A percentile compares a stretch with the other conserved stretches of the same genome.
Evolutionary conservation across 306 rosid genomes (phyloP).

Genomic region (Cicer pinnatifidum): DNA sequence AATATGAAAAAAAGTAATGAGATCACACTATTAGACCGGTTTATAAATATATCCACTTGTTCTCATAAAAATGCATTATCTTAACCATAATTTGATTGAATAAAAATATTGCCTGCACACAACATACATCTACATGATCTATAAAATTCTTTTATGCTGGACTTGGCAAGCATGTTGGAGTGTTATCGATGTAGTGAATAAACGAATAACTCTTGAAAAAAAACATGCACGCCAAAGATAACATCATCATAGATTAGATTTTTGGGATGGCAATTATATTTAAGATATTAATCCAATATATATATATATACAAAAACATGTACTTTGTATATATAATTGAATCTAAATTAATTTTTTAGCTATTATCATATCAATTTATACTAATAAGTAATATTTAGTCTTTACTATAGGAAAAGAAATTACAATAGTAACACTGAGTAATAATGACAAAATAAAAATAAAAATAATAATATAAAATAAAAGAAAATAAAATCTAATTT

Average conservation of each 20-base stretch:
- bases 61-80: slow-evolving; percentile 24
- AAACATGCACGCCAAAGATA: slow-evolving; percentile 38
- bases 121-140: slow-evolving; percentile 4
- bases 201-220: slow-evolving; percentile 20
- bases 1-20: neutral
- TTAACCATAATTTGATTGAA: slow-evolving; percentile 12
- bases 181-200: slow-evolving; percentile 24
- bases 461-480: too few species aligned
- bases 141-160: slow-evolving; percentile 3
- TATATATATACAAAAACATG: too few species aligned
- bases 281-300: too few species aligned
- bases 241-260: neutral
- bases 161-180: slow-evolving; percentile 14
- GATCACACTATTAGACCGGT: neutral
- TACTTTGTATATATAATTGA: too few species aligned
- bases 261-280: too few species aligned
- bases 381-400: too few species aligned
- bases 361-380: too few species aligned
- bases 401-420: too few species aligned
- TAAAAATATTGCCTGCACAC: slow-evolving; percentile 24
- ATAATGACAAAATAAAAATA: too few species aligned
- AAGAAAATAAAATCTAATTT: too few species aligned
- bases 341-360: too few species aligned
- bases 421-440: too few species aligned
- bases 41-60: slow-evolving; percentile 9